Base-by-base conservation (phyloP, 495 filamentous ascomycete genomes). In the Penicillium turbatum region DNA sequence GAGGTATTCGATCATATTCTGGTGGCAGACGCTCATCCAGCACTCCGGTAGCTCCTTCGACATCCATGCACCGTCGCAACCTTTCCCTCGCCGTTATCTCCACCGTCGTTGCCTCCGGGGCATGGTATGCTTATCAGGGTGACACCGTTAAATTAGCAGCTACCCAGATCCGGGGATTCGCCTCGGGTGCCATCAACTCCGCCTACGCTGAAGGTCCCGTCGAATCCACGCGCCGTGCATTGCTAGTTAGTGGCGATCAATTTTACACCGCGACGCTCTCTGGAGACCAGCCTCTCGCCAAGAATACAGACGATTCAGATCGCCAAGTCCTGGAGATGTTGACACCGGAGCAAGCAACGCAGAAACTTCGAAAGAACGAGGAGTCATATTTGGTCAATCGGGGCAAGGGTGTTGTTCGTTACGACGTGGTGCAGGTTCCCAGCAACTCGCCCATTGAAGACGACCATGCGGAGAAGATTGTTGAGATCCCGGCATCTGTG, bases 361-460 rank as follows among this genome's bases (percentile, higher is more conserved):
- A 87, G 64, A 96, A 90, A 73, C 75, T 99, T 45, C 79, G 95
- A 38, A 83, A 86, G 66, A 89, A 87, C 59, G 92, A 99, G 70
- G 83, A 95, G 69, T 95, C 90, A 38, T 97, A 92, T 68, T 67
- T 91, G 19, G 90, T 99, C 29, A 91, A 91, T 42, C 79, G 93
- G 41, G 93, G 92, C 21, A 80, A 88, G 64, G 93, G 93, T 15
- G 92, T 99, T 32, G 84, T 96, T 56, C 83, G 93, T 38, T 99
- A 99, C 64, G 93, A 99, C 69, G 78, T 96, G n/a, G 88, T 90
- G 19, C 93, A 97, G 69, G 80, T 97, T 52, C 86, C 91, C 2
- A 95, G 89, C 69, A 99, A 99, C 67, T 89, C 96, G 57, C 93
- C 93, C 0, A 99, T 99, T 54, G 93, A 99, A 71, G 93, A 99